Conservation (phyloP, 176 grass and related monocot genomes). For the Puya raimondii region DNA sequence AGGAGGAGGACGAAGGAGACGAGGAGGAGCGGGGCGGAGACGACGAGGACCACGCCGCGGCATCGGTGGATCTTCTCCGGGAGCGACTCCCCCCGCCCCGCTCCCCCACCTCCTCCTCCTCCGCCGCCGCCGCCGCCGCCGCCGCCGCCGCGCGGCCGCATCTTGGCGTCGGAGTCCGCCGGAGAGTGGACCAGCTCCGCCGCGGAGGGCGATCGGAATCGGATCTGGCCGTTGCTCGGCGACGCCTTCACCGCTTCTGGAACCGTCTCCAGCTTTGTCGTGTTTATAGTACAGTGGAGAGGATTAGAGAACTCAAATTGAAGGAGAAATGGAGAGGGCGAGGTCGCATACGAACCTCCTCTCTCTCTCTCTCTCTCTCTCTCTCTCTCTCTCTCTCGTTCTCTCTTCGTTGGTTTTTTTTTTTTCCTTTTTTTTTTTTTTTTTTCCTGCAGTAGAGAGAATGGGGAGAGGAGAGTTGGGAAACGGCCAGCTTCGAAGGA, state of each 20-base stretch:
- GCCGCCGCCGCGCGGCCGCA: background rate
- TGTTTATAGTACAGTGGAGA: too few species aligned
- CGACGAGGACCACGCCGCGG: constrained; percentile 8
- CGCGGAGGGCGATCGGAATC: constrained; percentile 23
- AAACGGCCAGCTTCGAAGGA: too few species aligned
- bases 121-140: too few species aligned
- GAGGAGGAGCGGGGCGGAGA: constrained; percentile 12
- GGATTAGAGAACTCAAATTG: background rate
- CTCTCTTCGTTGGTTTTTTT: too few species aligned
- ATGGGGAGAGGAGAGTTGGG: too few species aligned
- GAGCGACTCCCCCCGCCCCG: constrained; percentile 6
- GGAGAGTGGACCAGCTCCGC: constrained; percentile 15
- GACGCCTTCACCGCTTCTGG: constrained; percentile 9
- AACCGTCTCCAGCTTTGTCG: constrained; percentile 9
- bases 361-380: background rate
- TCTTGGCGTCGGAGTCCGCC: constrained; percentile 12
- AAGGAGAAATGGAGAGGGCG: too few species aligned
- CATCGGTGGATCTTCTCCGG: constrained; percentile 16
- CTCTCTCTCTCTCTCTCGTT: too few species aligned
- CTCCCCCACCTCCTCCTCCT: background rate
- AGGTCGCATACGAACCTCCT: background rate
- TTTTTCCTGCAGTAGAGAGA: too few species aligned
- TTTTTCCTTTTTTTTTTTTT: too few species aligned
- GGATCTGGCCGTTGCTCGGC: constrained; percentile 19
- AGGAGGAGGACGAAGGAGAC: constrained; percentile 20